Evolutionary conservation across 2,329 filamentous ascomycete genomes (phyloP), one percentile per base, ranked within the genome.

Genomic region (Paecilomyces sp.): DNA sequence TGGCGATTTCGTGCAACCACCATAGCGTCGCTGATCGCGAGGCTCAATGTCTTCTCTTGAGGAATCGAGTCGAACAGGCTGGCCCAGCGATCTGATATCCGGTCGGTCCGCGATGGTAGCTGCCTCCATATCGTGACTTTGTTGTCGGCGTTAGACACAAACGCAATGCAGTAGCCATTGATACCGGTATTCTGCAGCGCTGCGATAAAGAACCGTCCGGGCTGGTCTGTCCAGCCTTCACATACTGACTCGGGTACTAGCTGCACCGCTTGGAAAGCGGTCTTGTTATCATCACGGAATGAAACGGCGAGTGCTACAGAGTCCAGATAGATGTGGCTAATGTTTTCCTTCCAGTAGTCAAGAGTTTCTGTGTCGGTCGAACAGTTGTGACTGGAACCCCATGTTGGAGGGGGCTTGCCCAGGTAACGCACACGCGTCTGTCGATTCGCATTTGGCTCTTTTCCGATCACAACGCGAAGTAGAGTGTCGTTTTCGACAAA

Each of bases 401-500:
- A 41, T 15, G 9, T 30, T 28, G 41, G 30, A 15, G 34, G 24
- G 11, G 64, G 65, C 31, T 61, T 56, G 5, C 65, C 66, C 24
- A 68, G 41, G 56, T 67, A 67, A 13, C 62, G 63, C n/a, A 67
- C 65, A 22, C 66, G 61, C 13, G 57, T 62, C 9, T 61, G 59
- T 18, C 60, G 58, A 50, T 63, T 60, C 22, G 60, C n/a, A 53
- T 63, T 66, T 24, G 61, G 60, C 22, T 66, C 64, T 18, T 63
- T 61, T 31, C 53, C 50, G 34, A 65, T 62, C 11, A 34, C 55
- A 6, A 68, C 61, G 15, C 66, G 65, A 33, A 68, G 65, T 34
- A 68, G 61, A 8, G 53, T 58, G 47, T 62, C 65, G 41, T 63
- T 25, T 25, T 65, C 64, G 13, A 58, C 56, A 51, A 68, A 68